Evolutionary conservation across 2,329 filamentous ascomycete species (phyloP), one percentile per base, ranked within the genome.

Genomic region (Arthrobotrys sphaeroides): DNA sequence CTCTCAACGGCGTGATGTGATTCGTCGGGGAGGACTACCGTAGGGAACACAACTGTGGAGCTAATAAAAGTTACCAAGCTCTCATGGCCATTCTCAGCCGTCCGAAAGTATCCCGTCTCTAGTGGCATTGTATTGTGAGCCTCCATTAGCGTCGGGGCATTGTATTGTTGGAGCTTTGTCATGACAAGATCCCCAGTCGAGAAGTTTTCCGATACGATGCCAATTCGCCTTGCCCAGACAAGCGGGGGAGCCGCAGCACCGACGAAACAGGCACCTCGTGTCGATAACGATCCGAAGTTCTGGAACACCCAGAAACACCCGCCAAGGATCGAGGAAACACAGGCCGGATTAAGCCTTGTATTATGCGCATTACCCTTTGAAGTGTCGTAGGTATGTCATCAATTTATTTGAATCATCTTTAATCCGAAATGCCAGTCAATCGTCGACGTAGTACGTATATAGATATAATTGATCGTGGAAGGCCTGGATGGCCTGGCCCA

Each of bases 271-370:
- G 20, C 20, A 55, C 33, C 49, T 40, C 45, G 49, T 53, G 61
- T 65, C 43, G 64, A 68, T 61, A 70, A 16, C 55, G 53, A 62
- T 24, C 66, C 66, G 55, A 53, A 70, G 51, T 70, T 55, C 51
- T 55, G 51, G 51, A 55, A 55, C 66, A 5, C 66, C 45, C 53
- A 40, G 31, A 10, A 53, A 20, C 26, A 53, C n/a, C 12, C n/a
- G 31, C 16, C 51, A 38, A 55, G 26, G n/a, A n/a, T n/a, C n/a
- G 18, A 43, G 22, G 40, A 43, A 43, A 43, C 40, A 53, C 43
- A 36, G 18, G 7, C 20, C 51, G 51, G 24, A 38, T 55, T 55
- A 36, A 70, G 66, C 66, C 66, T 70, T 55, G 60, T 70, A 28
- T 70, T 62, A 70, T 70, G 66, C 66, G 26, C 45, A 18, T 55